These are phyloP conservation scores for Salmacisia buchloeana DNA, from an alignment of 1,284 basidiomycete genomes.

Conservation along the genomic window DNA sequence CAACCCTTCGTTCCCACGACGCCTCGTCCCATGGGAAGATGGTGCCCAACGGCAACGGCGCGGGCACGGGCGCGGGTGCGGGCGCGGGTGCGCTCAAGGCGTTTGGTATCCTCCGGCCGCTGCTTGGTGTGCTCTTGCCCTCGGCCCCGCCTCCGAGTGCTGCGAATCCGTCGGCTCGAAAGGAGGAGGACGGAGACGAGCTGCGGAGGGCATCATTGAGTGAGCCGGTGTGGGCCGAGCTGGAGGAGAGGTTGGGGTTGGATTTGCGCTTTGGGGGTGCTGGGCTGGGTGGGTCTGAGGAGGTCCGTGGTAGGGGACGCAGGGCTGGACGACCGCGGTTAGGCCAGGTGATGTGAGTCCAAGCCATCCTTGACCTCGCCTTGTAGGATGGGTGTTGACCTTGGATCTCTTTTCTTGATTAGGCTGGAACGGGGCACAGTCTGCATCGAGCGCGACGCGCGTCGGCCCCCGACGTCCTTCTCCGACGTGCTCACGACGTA, in stretches of 20 bases:
- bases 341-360: background rate
- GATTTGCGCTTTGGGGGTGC: background rate
- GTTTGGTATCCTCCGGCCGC: slow-evolving; percentile 28
- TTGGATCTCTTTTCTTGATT: background rate
- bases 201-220: background rate
- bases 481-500: slow-evolving; percentile 6
- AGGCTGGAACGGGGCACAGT: background rate
- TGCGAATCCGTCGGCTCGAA: too few relatives aligned
- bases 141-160: too few relatives aligned
- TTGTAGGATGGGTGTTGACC: background rate
- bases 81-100: slow-evolving; percentile 28
- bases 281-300: background rate
- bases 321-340: background rate
- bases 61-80: slow-evolving; percentile 22
- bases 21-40: background rate
- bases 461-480: background rate
- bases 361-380: too few relatives aligned
- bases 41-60: slow-evolving; percentile 15
- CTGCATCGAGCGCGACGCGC: background rate
- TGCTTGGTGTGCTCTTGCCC: slow-evolving; percentile 33
- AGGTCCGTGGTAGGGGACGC: background rate
- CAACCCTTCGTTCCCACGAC: too few relatives aligned
- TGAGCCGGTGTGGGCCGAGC: background rate
- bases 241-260: background rate
- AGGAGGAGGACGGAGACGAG: background rate